Evolutionary conservation across 352 stramenopile genomes (phyloP).

Genomic region (Globisporangium paroecandrum): DNA sequence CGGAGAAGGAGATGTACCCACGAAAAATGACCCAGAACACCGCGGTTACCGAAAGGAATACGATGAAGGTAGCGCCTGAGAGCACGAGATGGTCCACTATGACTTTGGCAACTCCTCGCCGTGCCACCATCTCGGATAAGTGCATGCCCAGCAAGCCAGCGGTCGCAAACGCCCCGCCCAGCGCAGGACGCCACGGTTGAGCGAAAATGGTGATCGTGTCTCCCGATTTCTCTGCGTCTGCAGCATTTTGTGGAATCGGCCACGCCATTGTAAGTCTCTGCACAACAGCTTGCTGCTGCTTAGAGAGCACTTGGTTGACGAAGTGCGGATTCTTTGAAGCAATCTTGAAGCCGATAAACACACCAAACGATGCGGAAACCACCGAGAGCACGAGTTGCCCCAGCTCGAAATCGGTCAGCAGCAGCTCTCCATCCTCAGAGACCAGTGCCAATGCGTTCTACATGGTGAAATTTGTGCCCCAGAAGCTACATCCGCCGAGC

Average conservation of each 20-base stretch:
- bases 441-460: constrained; percentile 45
- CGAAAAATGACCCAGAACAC: constrained; percentile 76
- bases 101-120: constrained; percentile 23
- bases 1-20: constrained; percentile 35
- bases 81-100: too few relatives aligned
- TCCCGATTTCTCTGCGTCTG: too few relatives aligned
- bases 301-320: constrained; percentile 22
- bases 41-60: constrained; percentile 42
- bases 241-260: constrained; percentile 32
- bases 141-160: constrained; percentile 68
- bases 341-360: constrained; percentile 50
- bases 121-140: constrained; percentile 64
- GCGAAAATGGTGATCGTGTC: constrained; percentile 58
- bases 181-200: constrained; percentile 39
- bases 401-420: constrained; percentile 50
- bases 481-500: constrained; percentile 62
- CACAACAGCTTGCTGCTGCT: constrained; percentile 33
- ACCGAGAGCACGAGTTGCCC: constrained; percentile 52
- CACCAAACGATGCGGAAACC: constrained; percentile 42
- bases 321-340: constrained; percentile 59
- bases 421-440: constrained; percentile 27
- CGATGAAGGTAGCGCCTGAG: constrained; percentile 21
- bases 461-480: constrained; percentile 69
- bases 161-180: constrained; percentile 45
- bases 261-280: constrained; percentile 36